Evolutionary conservation across 768 basidiomycete genomes (phyloP).

Genomic region (Vararia minispora): DNA sequence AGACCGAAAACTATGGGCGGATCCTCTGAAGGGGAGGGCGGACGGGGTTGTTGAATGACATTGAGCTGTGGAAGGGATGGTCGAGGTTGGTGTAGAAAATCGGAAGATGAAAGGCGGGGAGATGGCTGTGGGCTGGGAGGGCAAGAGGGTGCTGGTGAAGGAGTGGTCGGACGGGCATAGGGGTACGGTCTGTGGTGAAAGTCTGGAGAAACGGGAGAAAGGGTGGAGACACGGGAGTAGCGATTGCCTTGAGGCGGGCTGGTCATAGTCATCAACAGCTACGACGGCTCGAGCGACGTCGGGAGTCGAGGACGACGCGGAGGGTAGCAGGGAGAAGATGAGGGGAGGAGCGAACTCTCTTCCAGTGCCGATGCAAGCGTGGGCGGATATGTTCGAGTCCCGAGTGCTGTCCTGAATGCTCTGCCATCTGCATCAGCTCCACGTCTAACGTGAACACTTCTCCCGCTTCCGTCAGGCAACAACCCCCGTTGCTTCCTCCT

Average conservation of each 20-base stretch:
- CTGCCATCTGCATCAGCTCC: no score
- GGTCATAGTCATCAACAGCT: not conserved
- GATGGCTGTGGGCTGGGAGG: constrained; percentile 24
- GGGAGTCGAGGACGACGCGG: not conserved
- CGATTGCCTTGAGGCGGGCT: not conserved
- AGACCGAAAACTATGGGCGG: constrained; percentile 53
- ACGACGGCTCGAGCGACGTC: constrained; percentile 2
- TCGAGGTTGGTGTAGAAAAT: not conserved
- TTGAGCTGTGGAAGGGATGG: constrained; percentile 7
- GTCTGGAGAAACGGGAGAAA: constrained; percentile 26
- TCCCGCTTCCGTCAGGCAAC: no score
- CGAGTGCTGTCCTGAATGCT: no score
- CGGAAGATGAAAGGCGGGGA: no score
- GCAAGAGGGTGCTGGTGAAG: constrained; percentile 30
- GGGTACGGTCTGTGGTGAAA: constrained; percentile 58
- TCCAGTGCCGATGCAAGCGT: constrained; percentile 3
- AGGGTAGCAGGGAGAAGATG: constrained; percentile 1
- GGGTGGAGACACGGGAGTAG: constrained; percentile 4
- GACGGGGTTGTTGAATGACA: constrained; percentile 10
- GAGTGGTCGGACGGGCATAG: constrained; percentile 33
- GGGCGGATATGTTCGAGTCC: no score
- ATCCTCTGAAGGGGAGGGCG: constrained; percentile 11
- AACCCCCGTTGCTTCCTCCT: no score
- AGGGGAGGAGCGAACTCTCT: not conserved
- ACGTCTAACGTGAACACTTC: no score